Percentiles rank a stretch among this genome's conserved stretches.
Conservation (phyloP, 106 monocot species). For the Allium sativum region DNA sequence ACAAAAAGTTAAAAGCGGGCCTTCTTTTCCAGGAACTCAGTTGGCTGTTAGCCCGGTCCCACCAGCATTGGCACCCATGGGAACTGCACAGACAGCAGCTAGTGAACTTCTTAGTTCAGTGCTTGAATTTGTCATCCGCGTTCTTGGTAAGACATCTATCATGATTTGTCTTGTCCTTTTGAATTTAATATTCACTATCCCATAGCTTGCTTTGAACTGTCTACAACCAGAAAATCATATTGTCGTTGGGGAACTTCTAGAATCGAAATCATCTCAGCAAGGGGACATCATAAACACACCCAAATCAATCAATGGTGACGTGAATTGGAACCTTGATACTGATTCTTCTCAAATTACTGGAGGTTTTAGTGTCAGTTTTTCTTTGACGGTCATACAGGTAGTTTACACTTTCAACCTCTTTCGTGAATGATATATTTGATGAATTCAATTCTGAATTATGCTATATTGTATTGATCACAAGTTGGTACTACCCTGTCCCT, state of each 20-base stretch:
- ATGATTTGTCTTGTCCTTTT: slow-evolving; percentile 1
- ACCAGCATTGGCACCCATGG: slow-evolving; percentile 66
- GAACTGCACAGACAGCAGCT: slow-evolving; percentile 62
- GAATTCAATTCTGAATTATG: too few species aligned
- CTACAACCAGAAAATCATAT: slow-evolving; percentile 74
- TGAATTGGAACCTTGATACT: slow-evolving; percentile 65
- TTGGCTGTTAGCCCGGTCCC: slow-evolving; percentile 79
- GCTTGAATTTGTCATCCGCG: slow-evolving; percentile 54
- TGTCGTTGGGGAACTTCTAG: slow-evolving; percentile 87
- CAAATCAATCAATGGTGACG: slow-evolving; percentile 43
- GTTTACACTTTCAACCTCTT: not conserved
- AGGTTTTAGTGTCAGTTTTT: slow-evolving; percentile 85
- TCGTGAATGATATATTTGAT: too few species aligned
- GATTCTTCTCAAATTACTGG: slow-evolving; percentile 84
- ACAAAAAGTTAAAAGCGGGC: slow-evolving; percentile 53
- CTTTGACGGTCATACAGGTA: slow-evolving; percentile 93
- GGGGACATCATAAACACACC: slow-evolving; percentile 54
- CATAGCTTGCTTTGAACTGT: slow-evolving; percentile 5
- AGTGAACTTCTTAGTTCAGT: slow-evolving; percentile 66
- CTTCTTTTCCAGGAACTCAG: slow-evolving; percentile 33
- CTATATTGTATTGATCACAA: too few species aligned
- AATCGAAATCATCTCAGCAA: slow-evolving; percentile 67
- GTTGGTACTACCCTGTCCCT: too few species aligned
- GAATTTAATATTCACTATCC: not conserved
- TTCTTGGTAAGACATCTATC: slow-evolving; percentile 57